Evolutionary conservation across 2,329 filamentous ascomycete genomes (phyloP), one percentile per base, ranked within the genome.

Genomic region (Tolypocladium sp.): DNA sequence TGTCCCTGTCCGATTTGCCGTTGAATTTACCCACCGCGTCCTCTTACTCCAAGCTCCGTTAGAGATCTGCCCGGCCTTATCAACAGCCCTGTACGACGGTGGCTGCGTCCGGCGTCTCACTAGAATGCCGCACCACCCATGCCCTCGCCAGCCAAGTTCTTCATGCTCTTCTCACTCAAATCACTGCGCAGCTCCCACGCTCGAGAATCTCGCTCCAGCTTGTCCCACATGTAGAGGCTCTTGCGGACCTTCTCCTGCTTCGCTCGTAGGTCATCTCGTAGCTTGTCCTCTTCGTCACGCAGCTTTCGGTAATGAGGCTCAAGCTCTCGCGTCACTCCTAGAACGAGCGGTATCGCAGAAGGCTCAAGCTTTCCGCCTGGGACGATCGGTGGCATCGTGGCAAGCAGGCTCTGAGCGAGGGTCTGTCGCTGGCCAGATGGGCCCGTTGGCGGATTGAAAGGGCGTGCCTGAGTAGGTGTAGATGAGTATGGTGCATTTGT

Each of bases 391-490:
- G 82, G 78, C 67, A 85, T 72, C 2, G 76, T 77, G 22, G 78
- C 70, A 2, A 85, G 71, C 22, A 84, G 72, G 65, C 74, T 79
- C 63, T 85, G 81, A 2, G 79, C 80, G 12, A 85, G 71, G 27
- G 77, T 78, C 58, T 75, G 77, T 30, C 77, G 73, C 53, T 71
- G 67, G 58, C 65, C 68, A 22, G 74, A 72, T n/a, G 82, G 82
- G 4, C 82, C 82, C 1, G 82, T 84, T 4, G 81, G 82, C 2
- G 82, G 82, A 63, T 84, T 84, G 68, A 85, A 84, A 0, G 80
- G 76, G 20, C 74, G 69, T 30, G 67, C 61, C 75, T 81, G 62
- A 66, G 71, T 59, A 67, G 78, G 73, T 3, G 76, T 76, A 10
- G 75, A 70, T 10, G 76, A 67, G 25, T 73, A 71, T 37, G 65